Conservation (phyloP, 2,329 filamentous ascomycete species). For the Escovopsis sp. region DNA sequence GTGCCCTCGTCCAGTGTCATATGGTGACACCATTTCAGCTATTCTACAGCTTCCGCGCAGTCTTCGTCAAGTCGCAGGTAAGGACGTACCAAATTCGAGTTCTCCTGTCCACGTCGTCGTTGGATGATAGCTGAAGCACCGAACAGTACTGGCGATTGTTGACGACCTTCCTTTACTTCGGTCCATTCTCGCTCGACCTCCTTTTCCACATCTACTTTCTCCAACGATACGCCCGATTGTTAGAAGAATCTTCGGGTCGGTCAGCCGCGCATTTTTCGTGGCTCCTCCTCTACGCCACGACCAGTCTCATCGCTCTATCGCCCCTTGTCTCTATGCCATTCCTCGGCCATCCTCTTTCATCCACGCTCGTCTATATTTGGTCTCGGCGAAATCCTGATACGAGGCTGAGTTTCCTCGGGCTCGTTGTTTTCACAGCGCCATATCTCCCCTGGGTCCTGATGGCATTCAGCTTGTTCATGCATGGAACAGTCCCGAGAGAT, state of each 20-base stretch:
- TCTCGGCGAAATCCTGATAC: slow-evolving; percentile 88
- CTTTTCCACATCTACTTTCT: slow-evolving; percentile 98
- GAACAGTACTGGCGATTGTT: slow-evolving; percentile 86
- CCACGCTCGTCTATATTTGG: slow-evolving; percentile 96
- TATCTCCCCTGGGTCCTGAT: slow-evolving; percentile 95
- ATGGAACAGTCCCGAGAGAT: slow-evolving; percentile 81
- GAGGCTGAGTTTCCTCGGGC: slow-evolving; percentile 71
- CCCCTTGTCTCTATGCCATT: slow-evolving; percentile 86
- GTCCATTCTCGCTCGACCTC: slow-evolving; percentile 82
- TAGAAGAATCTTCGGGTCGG: slow-evolving; percentile 86
- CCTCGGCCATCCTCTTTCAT: slow-evolving; percentile 83
- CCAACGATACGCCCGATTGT: slow-evolving; percentile 83
- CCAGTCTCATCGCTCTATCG: slow-evolving; percentile 64
- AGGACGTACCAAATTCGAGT: slow-evolving; percentile 11
- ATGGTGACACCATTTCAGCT: slow-evolving; percentile 88
- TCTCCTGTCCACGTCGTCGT: not conserved
- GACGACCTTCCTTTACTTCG: slow-evolving; percentile 95
- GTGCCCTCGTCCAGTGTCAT: slow-evolving; percentile 82
- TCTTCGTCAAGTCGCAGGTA: slow-evolving; percentile 87
- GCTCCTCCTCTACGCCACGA: slow-evolving; percentile 75
- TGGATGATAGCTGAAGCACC: not conserved
- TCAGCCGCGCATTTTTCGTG: slow-evolving; percentile 91
- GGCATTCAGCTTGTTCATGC: slow-evolving; percentile 80
- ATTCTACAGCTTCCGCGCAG: slow-evolving; percentile 89
- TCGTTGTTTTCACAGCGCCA: slow-evolving; percentile 84